Evolutionary conservation across 768 basidiomycete species (phyloP).

Genomic region (Hygrocybe coccinea): DNA sequence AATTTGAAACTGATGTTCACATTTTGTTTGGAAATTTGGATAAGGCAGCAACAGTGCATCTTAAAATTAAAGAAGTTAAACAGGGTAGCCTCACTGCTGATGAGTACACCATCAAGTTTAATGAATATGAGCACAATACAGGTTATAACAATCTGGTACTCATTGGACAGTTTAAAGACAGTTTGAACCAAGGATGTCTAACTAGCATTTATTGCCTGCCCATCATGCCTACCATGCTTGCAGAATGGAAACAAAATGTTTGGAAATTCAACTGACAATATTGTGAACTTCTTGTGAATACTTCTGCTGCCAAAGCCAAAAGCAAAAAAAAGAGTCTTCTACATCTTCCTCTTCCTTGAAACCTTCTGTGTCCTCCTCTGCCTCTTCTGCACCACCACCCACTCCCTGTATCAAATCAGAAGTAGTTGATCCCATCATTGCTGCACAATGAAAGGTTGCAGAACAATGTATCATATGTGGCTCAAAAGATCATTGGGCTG

Average conservation of each 20-base stretch:
- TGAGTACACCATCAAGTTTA: not conserved
- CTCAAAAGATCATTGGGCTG: too few species aligned
- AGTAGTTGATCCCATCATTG: too few species aligned
- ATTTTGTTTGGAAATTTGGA: not conserved
- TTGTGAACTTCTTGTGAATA: not conserved
- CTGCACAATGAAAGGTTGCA: too few species aligned
- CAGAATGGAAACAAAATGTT: not conserved
- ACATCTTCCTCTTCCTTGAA: too few species aligned
- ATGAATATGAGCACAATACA: not conserved
- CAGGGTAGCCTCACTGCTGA: not conserved
- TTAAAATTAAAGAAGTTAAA: not conserved
- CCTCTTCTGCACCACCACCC: too few species aligned
- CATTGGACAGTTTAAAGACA: not conserved
- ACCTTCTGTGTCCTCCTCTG: too few species aligned
- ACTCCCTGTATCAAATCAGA: too few species aligned
- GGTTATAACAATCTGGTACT: not conserved
- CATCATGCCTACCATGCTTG: not conserved
- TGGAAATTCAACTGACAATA: not conserved
- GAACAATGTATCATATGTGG: too few species aligned
- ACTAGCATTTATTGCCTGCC: not conserved
- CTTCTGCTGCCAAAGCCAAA: too few species aligned
- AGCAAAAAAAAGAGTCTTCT: too few species aligned
- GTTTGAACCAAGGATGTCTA: not conserved
- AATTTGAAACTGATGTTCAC: not conserved
- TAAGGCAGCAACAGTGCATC: not conserved